Evolutionary conservation across 2,329 filamentous ascomycete species (phyloP).

Genomic region (Penicillium verrucosum): DNA sequence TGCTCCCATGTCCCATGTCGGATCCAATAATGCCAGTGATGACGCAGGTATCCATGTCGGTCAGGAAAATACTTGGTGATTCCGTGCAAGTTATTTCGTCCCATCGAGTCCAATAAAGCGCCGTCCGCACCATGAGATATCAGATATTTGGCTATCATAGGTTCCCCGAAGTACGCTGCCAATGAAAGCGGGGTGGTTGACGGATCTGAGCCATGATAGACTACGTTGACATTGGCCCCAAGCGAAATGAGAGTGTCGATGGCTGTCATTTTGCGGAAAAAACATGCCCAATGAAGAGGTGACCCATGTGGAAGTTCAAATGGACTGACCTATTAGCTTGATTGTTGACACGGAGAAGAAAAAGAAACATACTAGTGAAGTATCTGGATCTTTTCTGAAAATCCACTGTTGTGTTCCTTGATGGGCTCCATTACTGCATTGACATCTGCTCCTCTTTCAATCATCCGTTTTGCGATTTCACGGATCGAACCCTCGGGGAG

Average conservation of each 20-base stretch:
- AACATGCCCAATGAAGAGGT: conserved; percentile 29
- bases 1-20: conserved; percentile 27
- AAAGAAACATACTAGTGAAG: conserved; percentile 24
- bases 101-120: conserved; percentile 16
- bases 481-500: conserved; percentile 15
- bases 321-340: conserved; percentile 19
- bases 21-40: conserved; percentile 33
- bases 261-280: conserved; percentile 19
- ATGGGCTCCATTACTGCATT: conserved; percentile 21
- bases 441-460: conserved; percentile 21
- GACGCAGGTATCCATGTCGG: conserved; percentile 23
- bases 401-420: conserved; percentile 18
- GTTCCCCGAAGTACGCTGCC: conserved; percentile 23
- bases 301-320: conserved; percentile 29
- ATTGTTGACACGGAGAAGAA: not conserved
- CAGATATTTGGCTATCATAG: conserved; percentile 16
- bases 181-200: conserved; percentile 25
- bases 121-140: conserved; percentile 24
- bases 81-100: conserved; percentile 24
- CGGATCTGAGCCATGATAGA: conserved; percentile 18
- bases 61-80: conserved; percentile 24
- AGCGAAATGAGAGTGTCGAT: conserved; percentile 23
- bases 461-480: conserved; percentile 18
- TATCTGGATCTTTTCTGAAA: conserved; percentile 22
- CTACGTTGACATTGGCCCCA: conserved; percentile 25